These are phyloP conservation scores for Plasmodium coatneyi DNA, from an alignment of 169 alveolate genomes.

Conservation along the genomic window DNA sequence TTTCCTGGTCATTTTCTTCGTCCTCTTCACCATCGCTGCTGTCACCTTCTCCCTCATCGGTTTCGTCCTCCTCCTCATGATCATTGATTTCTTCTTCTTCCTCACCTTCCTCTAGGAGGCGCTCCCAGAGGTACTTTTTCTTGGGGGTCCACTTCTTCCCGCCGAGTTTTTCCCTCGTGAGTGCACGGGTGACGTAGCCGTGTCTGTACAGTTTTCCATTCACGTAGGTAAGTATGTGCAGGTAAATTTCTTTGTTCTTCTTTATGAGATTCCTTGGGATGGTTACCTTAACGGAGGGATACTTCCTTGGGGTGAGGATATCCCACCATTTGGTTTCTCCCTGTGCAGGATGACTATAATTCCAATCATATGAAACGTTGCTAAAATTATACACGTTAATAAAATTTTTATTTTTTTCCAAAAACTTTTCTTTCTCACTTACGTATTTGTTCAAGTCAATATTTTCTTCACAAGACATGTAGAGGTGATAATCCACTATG, in stretches of 20 bases:
- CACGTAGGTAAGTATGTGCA: constrained; percentile 55
- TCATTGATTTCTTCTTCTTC: not conserved
- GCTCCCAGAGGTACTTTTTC: constrained; percentile 18
- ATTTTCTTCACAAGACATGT: constrained; percentile 54
- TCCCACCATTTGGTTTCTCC: not conserved
- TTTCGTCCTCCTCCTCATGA: not conserved
- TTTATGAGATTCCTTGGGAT: constrained; percentile 12
- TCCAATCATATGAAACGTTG: constrained; percentile 25
- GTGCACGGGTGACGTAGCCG: not conserved
- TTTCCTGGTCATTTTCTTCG: not conserved
- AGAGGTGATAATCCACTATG: constrained; percentile 54
- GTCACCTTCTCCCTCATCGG: not conserved
- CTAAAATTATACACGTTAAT: constrained; percentile 22
- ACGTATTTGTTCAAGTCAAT: constrained; percentile 43
- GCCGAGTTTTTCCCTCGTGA: not conserved
- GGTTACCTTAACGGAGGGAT: constrained; percentile 12
- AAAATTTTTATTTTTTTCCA: constrained; percentile 19
- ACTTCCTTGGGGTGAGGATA: not conserved
- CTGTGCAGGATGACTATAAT: not conserved
- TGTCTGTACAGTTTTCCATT: constrained; percentile 37
- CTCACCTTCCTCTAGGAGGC: constrained; percentile 3
- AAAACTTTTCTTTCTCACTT: constrained; percentile 25
- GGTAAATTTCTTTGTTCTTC: constrained; percentile 21
- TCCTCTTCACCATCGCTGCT: not conserved
- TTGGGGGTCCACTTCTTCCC: not conserved